Evolutionary conservation across 164 flowering plant genomes (phyloP).

Genomic region (Vitis cinerea): DNA sequence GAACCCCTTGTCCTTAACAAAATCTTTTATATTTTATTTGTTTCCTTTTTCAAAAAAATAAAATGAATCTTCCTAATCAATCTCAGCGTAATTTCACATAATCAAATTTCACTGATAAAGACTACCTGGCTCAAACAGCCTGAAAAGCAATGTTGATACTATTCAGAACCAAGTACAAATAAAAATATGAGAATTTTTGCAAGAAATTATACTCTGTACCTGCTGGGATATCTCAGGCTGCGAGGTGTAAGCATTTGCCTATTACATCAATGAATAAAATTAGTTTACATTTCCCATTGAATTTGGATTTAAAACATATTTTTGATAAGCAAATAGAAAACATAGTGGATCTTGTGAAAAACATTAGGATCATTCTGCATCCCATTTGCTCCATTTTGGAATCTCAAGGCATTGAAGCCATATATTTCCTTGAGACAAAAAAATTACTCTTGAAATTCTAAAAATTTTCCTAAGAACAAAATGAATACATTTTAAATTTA

Average conservation of each 20-base stretch:
- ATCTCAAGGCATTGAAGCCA: not conserved
- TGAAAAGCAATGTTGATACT: too few species aligned
- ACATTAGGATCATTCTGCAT: too few species aligned
- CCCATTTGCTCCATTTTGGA: not conserved
- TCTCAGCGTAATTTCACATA: too few species aligned
- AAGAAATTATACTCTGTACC: conserved; percentile 40
- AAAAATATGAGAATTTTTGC: not conserved
- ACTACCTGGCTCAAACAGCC: too few species aligned
- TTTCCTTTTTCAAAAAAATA: too few species aligned
- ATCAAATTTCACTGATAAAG: too few species aligned
- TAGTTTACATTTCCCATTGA: not conserved
- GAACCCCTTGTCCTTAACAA: too few species aligned
- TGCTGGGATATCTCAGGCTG: conserved; percentile 81
- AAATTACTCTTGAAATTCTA: not conserved
- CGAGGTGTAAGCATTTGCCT: conserved; percentile 71
- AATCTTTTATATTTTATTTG: too few species aligned
- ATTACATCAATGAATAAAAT: conserved; percentile 14
- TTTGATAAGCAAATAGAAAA: not conserved
- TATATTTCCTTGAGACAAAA: not conserved
- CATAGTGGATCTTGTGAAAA: not conserved
- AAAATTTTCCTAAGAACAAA: not conserved
- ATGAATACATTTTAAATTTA: not conserved
- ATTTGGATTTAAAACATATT: not conserved
- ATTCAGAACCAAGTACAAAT: too few species aligned
- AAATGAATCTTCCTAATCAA: too few species aligned